phyloP scores from a whole-genome alignment of 495 filamentous ascomycete genomes.

The Extremus antarcticus region DNA sequence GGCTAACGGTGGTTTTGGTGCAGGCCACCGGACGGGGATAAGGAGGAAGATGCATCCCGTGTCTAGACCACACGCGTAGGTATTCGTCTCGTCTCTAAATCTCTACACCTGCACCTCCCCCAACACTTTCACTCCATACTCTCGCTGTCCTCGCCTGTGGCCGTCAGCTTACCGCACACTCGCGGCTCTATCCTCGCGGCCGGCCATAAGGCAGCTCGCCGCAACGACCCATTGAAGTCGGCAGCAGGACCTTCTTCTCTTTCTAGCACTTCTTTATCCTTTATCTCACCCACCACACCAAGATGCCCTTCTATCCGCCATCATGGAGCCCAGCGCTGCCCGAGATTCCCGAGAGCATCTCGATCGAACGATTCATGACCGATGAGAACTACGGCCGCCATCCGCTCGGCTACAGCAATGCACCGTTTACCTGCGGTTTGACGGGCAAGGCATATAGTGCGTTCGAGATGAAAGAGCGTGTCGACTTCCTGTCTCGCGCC shows the following conservation, averaged over 20 bases:
- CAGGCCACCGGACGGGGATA: too few relatives aligned
- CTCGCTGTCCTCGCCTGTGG: too few relatives aligned
- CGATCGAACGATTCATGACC: slow-evolving; percentile 70
- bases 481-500: slow-evolving; percentile 58
- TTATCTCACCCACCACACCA: not conserved
- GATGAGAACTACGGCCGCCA: slow-evolving; percentile 60
- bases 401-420: slow-evolving; percentile 49
- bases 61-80: too few relatives aligned
- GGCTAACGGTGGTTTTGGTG: too few relatives aligned
- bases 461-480: slow-evolving; percentile 53
- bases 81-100: too few relatives aligned
- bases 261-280: not conserved
- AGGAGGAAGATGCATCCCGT: too few relatives aligned
- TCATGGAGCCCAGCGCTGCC: slow-evolving; percentile 58
- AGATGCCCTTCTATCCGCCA: slow-evolving; percentile 49
- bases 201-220: not conserved
- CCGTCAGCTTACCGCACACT: too few relatives aligned
- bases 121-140: too few relatives aligned
- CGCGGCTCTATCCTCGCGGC: too few relatives aligned
- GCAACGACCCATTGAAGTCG: not conserved
- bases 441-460: slow-evolving; percentile 61
- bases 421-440: slow-evolving; percentile 76
- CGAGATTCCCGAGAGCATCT: slow-evolving; percentile 62
- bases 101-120: too few relatives aligned
- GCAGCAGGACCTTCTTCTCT: not conserved